Conservation (phyloP, 108 stramenopile genomes). For the Pseudonitzschia multiseries region DNA sequence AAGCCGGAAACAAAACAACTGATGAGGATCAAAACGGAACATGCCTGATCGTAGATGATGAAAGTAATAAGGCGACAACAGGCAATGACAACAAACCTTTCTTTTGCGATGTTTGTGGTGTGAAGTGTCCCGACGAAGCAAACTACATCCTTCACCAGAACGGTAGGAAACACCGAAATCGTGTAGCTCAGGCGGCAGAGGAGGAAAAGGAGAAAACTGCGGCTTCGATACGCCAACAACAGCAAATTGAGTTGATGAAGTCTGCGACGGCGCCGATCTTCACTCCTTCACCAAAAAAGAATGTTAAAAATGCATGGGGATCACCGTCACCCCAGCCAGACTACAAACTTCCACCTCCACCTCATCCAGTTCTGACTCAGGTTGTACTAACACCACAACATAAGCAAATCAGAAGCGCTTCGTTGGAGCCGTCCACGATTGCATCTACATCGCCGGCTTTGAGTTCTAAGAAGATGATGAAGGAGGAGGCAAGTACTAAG, state of each 20-base stretch:
- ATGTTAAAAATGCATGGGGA: constrained; percentile 33
- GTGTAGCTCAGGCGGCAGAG: constrained; percentile 54
- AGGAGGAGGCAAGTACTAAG: constrained; percentile 3
- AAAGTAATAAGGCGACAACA: neutral
- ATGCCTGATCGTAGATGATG: neutral
- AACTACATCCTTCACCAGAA: constrained; percentile 68
- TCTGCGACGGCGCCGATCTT: constrained; percentile 11
- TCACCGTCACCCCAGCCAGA: constrained; percentile 28
- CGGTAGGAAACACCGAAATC: constrained; percentile 84
- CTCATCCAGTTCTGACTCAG: constrained; percentile 30
- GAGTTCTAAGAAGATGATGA: neutral
- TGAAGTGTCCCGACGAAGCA: constrained; percentile 64
- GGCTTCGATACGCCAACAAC: constrained; percentile 52
- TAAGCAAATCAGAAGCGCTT: neutral
- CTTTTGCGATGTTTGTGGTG: constrained; percentile 58
- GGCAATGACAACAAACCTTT: neutral
- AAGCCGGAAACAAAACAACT: neutral
- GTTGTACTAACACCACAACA: constrained; percentile 3
- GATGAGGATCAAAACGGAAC: neutral
- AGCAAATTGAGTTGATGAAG: constrained; percentile 29
- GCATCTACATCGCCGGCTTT: neutral
- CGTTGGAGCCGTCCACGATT: neutral
- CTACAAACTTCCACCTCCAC: constrained; percentile 45
- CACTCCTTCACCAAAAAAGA: neutral
- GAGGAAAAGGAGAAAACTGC: constrained; percentile 62